Base-by-base conservation (phyloP, 139 green algal genomes). In the Penium margaritaceum region DNA sequence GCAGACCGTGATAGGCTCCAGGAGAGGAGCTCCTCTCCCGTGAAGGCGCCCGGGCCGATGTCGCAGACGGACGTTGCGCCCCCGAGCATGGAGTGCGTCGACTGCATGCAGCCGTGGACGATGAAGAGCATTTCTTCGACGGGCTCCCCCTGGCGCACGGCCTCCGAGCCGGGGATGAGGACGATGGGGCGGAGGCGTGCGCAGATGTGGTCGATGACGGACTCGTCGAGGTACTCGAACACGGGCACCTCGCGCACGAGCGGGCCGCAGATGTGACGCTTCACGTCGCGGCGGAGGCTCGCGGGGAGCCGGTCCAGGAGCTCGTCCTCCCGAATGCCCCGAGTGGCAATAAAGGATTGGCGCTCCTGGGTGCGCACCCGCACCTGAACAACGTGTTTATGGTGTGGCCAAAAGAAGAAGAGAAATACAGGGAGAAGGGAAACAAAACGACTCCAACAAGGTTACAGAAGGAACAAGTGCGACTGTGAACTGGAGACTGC, bases 201-300 rank as follows among this genome's bases (percentile, higher is more conserved):
- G 37, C 63, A 70, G 37, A 70, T 70, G 32, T 57, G 54, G 35
- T 70, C 63, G 19, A 70, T 17, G n/a, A 70, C 35, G 7, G 37
- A 19, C 36, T 51, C 35, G 17, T 70, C 63, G 1, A 70, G 19
- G 2, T 51, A 27, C 3, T 51, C 63, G n/a, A 70, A 70, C 15
- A 70, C 33, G 33, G 63, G 63, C 21, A 70, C 63, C 9, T 27
- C 21, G 24, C 58, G 58, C 27, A 70, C 63, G 14, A 70, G 63
- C n/a, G 19, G 33, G 5, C 27, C 33, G 63, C 63, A 70, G 4
- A 70, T 14, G 63, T 70, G 63, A 5, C 63, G 37, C 34, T 53
- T 57, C 7, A 70, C 32, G 21, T 70, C 63, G 30, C 63, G 33
- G 21, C 35, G 63, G 12, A 70, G 63, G 9, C 36, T 35, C 30